These are phyloP conservation scores for Corchorus olitorius DNA, from an alignment of 345 rosid genomes.

Conservation along the genomic window DNA sequence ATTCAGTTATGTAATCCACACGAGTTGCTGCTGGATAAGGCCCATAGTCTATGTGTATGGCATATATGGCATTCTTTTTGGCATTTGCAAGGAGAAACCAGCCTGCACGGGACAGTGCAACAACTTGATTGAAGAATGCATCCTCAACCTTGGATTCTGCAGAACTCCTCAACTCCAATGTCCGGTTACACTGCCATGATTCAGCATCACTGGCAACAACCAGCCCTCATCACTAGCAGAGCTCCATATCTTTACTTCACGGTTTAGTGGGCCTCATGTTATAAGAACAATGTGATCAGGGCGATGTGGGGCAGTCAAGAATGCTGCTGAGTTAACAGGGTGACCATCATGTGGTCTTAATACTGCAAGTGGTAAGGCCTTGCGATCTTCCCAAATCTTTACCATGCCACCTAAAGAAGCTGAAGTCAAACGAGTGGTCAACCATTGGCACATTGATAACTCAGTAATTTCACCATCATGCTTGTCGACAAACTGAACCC, in stretches of 20 bases:
- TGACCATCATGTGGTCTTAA: constrained; percentile 69
- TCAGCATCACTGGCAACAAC: constrained; percentile 63
- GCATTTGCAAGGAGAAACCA: constrained; percentile 68
- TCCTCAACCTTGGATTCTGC: constrained; percentile 48
- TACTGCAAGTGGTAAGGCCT: constrained; percentile 53
- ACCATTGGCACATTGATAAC: constrained; percentile 80
- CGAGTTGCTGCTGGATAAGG: constrained; percentile 59
- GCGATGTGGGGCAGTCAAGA: constrained; percentile 57
- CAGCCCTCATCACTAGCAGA: constrained; percentile 68
- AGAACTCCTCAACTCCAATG: constrained; percentile 62
- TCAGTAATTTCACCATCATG: constrained; percentile 73
- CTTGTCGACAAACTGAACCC: constrained; percentile 69
- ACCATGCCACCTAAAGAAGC: constrained; percentile 79
- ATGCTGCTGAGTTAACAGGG: constrained; percentile 63
- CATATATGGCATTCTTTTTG: constrained; percentile 75
- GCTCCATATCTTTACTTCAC: constrained; percentile 66
- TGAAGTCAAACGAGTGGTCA: constrained; percentile 71
- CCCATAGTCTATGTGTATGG: constrained; percentile 67
- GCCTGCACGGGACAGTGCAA: constrained; percentile 61
- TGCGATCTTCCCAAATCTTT: constrained; percentile 77
- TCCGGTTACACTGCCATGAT: constrained; percentile 62
- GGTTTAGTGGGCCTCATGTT: constrained; percentile 71
- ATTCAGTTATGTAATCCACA: constrained; percentile 73
- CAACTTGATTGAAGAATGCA: constrained; percentile 72
- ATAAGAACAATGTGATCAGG: constrained; percentile 80